Base-by-base conservation (phyloP, 2,329 filamentous ascomycete species). In the Diplocarpon rosae region DNA sequence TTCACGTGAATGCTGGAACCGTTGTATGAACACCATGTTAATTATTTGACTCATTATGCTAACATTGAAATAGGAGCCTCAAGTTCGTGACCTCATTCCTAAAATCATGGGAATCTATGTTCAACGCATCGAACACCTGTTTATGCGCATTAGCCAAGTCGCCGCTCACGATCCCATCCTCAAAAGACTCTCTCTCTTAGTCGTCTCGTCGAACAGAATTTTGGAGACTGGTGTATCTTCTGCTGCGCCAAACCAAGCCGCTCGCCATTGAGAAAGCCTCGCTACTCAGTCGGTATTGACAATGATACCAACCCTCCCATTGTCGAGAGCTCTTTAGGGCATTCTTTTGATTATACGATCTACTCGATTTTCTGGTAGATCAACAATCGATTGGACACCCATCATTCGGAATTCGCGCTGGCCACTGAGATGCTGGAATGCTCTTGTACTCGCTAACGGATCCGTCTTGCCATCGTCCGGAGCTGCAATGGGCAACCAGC, bases 61-160 rank as follows among this genome's bases (percentile, higher is more conserved):
- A 60, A 62, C 58, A 47, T 35, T 37, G 30, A 20, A 4, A 49
- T 33, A 76, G 72, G 72, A 76, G 45, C 64, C 69, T 16, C 70
- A 75, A 62, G 67, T 75, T 44, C 68, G 69, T 45, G 70, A 71
- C 17, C 71, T 77, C 31, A 69, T 74, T 29, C 73, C 74, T 20
- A 73, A 70, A 54, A 75, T 78, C 52, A 75, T 78, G 66, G 62
- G 63, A 36, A 69, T 73, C 32, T 67, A 76, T 52, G 66, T 72
- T 51, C 63, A 67, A 41, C 68, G 71, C 32, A 65, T 75, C 33
- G 73, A 77, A 57, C 66, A 69, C 44, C 64, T 76, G 11, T 70
- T 72, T 53, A 65, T 72, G 53, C 68, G 66, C 43, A 67, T 77
- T 49, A 69, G 64, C 59, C 66, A 66, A 48, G 61, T 66, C 30